phyloP scores from a whole-genome alignment of 1,139 yeast species.

The Taiozyma sp. region DNA sequence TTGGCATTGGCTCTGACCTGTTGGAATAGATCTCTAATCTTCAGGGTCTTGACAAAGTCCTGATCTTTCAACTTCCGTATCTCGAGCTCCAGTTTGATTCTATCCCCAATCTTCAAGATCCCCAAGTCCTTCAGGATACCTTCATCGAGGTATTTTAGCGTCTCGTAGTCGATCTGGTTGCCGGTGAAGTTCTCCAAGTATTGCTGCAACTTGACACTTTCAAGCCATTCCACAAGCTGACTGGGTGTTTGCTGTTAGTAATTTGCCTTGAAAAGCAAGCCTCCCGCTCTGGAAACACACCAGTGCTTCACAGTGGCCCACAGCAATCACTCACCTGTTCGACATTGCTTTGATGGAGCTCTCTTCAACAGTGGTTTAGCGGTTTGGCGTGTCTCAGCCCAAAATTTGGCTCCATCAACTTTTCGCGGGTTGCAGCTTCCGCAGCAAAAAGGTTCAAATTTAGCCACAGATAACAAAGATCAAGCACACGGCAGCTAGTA shows the following conservation, averaged over 20 bases:
- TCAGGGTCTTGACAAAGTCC: conserved; percentile 24
- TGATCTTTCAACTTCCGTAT: conserved; percentile 35
- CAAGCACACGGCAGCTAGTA: not conserved
- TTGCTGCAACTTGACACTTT: conserved; percentile 8
- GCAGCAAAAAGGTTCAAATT: not conserved
- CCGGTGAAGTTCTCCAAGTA: conserved; percentile 10
- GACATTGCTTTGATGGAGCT: not conserved
- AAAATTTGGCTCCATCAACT: not conserved
- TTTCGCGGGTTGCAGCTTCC: not conserved
- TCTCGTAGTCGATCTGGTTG: conserved; percentile 43
- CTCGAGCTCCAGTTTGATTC: conserved; percentile 59
- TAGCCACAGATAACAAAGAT: not conserved
- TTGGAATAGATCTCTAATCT: conserved; percentile 32
- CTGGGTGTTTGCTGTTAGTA: not conserved
- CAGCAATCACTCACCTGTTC: not conserved
- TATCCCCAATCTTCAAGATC: conserved; percentile 72
- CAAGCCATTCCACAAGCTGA: conserved; percentile 13
- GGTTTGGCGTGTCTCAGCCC: not conserved
- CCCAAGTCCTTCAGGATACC: conserved; percentile 73
- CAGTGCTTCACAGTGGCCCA: no score
- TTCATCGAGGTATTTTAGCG: conserved; percentile 44
- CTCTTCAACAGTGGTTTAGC: not conserved
- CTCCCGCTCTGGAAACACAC: not conserved
- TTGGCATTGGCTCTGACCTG: conserved; percentile 11
- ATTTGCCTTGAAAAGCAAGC: not conserved